A percentile compares a stretch with the other conserved stretches of the same genome.
These are phyloP conservation scores for Cercospora zeae-maydis DNA, from an alignment of 2,329 filamentous ascomycete species.

Conservation along the genomic window DNA sequence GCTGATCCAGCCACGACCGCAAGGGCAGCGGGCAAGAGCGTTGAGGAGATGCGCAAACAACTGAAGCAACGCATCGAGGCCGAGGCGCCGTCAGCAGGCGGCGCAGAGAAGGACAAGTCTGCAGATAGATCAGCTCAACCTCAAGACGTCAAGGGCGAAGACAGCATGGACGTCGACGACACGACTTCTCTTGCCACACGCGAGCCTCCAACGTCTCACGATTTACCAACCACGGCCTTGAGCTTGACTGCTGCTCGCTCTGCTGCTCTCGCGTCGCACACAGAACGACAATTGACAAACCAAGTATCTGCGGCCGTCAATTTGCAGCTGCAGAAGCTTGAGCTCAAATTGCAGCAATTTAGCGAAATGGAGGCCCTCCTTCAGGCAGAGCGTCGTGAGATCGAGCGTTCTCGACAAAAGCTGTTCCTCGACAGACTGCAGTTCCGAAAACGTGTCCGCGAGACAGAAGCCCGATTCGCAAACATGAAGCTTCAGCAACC, in stretches of 20 bases:
- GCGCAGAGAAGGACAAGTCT: slow-evolving; percentile 43
- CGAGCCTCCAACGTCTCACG: slow-evolving; percentile 39
- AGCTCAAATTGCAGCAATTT: slow-evolving; percentile 94
- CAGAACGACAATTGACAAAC: slow-evolving; percentile 93
- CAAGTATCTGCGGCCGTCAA: slow-evolving; percentile 91
- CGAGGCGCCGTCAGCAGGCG: slow-evolving; percentile 40
- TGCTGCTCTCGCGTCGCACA: slow-evolving; percentile 85
- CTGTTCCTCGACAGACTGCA: slow-evolving; percentile 87
- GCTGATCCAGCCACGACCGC: slow-evolving; percentile 87
- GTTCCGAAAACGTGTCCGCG: slow-evolving; percentile 81
- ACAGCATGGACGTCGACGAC: slow-evolving; percentile 57
- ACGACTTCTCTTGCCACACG: slow-evolving; percentile 50
- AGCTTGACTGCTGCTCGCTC: slow-evolving; percentile 82
- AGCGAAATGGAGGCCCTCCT: slow-evolving; percentile 91
- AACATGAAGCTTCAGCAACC: slow-evolving; percentile 29
- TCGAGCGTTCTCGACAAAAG: slow-evolving; percentile 87
- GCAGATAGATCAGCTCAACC: slow-evolving; percentile 50
- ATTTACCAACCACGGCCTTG: slow-evolving; percentile 69
- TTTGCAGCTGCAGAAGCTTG: slow-evolving; percentile 88
- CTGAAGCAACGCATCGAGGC: slow-evolving; percentile 75
- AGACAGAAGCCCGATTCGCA: slow-evolving; percentile 63
- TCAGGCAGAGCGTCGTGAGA: slow-evolving; percentile 84
- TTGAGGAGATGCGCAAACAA: slow-evolving; percentile 77
- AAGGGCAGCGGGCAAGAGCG: slow-evolving; percentile 81
- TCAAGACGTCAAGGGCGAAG: slow-evolving; percentile 46